These are phyloP conservation scores for Saussurea involucrata DNA, from an alignment of 129 eudicot species.

Conservation along the genomic window DNA sequence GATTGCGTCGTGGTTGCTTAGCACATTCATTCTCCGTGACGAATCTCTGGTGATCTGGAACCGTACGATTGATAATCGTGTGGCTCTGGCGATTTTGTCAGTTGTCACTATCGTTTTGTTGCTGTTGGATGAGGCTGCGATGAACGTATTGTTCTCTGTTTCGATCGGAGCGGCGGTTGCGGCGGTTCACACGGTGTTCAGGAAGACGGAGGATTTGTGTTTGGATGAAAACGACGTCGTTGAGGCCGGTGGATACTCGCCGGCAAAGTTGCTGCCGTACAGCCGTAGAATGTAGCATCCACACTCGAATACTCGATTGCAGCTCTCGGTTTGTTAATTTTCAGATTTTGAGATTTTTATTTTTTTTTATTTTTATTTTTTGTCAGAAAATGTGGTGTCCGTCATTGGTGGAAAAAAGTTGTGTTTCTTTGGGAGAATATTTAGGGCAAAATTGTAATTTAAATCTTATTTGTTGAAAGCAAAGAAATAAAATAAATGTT, in stretches of 20 bases:
- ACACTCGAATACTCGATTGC: background rate
- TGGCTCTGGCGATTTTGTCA: slow-evolving; percentile 34
- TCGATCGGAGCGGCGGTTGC: slow-evolving; percentile 46
- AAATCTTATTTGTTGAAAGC: background rate
- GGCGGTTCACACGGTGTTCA: slow-evolving; percentile 49
- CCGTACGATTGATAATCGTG: slow-evolving; percentile 37
- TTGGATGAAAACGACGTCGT: slow-evolving; percentile 51
- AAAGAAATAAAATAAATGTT: too few species aligned
- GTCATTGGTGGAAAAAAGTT: background rate
- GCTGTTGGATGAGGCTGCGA: slow-evolving; percentile 46
- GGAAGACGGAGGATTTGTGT: slow-evolving; percentile 65
- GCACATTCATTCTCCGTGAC: slow-evolving; percentile 54
- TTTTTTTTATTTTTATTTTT: background rate
- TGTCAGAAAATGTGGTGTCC: background rate
- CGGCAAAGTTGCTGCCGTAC: slow-evolving; percentile 16
- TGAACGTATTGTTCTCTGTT: slow-evolving; percentile 40
- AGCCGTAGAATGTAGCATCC: background rate
- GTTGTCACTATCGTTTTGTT: slow-evolving; percentile 44
- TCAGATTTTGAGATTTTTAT: background rate
- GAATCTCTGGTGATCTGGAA: slow-evolving; percentile 41
- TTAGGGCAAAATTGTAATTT: background rate
- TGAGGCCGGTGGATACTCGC: background rate
- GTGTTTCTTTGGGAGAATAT: background rate
- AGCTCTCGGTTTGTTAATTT: background rate
- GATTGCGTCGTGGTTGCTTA: slow-evolving; percentile 59